phyloP scores from a whole-genome alignment of 2,329 filamentous ascomycete genomes.

The Claviceps capensis region DNA sequence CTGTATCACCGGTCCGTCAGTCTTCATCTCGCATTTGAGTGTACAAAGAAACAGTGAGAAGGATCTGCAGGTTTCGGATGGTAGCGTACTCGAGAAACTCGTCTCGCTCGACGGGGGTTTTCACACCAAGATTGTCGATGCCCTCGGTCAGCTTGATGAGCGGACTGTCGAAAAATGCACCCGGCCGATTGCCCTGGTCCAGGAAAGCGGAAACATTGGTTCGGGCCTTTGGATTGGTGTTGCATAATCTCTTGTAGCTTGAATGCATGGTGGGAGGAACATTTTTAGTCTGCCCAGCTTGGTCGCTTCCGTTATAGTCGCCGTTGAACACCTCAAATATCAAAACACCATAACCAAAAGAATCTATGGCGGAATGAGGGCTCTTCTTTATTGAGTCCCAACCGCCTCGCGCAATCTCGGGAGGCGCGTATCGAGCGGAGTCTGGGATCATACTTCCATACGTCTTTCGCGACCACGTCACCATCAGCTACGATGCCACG shows the following conservation, averaged over 20 bases:
- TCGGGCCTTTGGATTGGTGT: constrained; percentile 77
- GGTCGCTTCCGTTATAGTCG: constrained; percentile 59
- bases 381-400: constrained; percentile 84
- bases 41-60: background rate
- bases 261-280: constrained; percentile 81
- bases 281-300: constrained; percentile 72
- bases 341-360: constrained; percentile 73
- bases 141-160: constrained; percentile 86
- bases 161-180: constrained; percentile 85
- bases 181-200: constrained; percentile 70
- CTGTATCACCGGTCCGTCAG: constrained; percentile 22
- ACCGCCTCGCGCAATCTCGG: constrained; percentile 73
- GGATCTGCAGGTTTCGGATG: constrained; percentile 10
- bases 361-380: constrained; percentile 69
- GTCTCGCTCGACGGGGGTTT: constrained; percentile 71
- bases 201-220: constrained; percentile 76
- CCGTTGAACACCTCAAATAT: constrained; percentile 91
- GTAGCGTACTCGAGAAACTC: constrained; percentile 55
- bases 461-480: constrained; percentile 34
- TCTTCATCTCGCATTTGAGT: constrained; percentile 11
- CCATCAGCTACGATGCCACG: constrained; percentile 1
- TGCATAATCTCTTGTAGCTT: constrained; percentile 79
- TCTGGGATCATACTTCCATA: constrained; percentile 83
- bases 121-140: constrained; percentile 84
- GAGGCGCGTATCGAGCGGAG: constrained; percentile 69